These are phyloP conservation scores for Atkinsonella texensis DNA, from an alignment of 2,329 filamentous ascomycete genomes.

Conservation along the genomic window DNA sequence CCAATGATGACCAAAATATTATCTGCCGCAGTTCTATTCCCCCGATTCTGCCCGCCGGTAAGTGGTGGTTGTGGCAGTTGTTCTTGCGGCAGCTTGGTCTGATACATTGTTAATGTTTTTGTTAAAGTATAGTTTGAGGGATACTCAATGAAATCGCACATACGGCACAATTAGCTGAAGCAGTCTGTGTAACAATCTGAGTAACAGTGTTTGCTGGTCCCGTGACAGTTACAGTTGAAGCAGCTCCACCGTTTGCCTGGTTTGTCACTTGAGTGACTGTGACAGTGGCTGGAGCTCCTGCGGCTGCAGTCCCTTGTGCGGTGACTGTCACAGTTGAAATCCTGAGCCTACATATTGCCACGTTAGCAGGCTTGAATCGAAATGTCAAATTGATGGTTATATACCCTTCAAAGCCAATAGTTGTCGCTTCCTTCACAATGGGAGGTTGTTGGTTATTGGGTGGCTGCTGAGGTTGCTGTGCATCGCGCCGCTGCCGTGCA, in stretches of 20 bases:
- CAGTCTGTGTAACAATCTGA: slow-evolving; percentile 5
- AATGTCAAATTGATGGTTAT: background rate
- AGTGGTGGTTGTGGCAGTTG: background rate
- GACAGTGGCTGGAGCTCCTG: background rate
- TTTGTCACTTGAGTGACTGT: background rate
- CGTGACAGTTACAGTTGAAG: slow-evolving; percentile 10
- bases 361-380: background rate
- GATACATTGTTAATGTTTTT: background rate
- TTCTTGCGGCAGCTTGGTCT: background rate
- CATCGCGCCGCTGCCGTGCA: background rate
- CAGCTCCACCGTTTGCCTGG: background rate
- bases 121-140: background rate
- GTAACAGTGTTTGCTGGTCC: slow-evolving; percentile 5
- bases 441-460: background rate
- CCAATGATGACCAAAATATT: background rate
- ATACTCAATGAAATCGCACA: background rate
- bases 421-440: background rate
- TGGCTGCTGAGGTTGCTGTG: background rate
- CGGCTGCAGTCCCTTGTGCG: background rate
- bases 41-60: background rate
- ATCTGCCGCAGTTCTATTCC: background rate
- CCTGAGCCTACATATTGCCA: background rate
- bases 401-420: slow-evolving; percentile 1
- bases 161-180: slow-evolving; percentile 3
- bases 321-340: background rate